Conservation (phyloP, 169 alveolate species). For the Cryptosporidium xiaoi region DNA sequence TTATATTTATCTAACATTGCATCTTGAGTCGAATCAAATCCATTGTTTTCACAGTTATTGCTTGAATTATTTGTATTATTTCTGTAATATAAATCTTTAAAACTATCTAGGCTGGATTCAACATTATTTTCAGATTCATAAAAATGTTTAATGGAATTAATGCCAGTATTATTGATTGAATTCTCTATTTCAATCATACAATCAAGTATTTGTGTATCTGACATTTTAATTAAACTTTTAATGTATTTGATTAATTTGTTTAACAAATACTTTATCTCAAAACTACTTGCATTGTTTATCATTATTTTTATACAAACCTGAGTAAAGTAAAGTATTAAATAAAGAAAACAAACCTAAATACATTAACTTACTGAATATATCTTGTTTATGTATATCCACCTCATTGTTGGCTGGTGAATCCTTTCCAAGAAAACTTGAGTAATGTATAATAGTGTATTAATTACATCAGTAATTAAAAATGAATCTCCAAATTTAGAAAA, state of each 20-base stretch:
- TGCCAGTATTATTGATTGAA: constrained; percentile 21
- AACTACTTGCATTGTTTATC: constrained; percentile 16
- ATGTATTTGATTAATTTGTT: constrained; percentile 20
- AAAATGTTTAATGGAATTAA: not conserved
- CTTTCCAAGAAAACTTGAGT: constrained; percentile 25
- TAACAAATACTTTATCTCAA: constrained; percentile 7
- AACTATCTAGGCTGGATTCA: not conserved
- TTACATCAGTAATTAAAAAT: constrained; percentile 13
- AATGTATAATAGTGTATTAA: constrained; percentile 27
- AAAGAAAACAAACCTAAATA: not conserved
- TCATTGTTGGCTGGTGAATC: constrained; percentile 9
- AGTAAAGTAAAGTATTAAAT: not conserved
- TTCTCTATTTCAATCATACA: constrained; percentile 26
- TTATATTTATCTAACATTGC: not conserved
- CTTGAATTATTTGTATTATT: too few relatives aligned
- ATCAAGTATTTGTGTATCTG: constrained; percentile 44
- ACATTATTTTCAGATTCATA: not conserved
- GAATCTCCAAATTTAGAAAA: constrained; percentile 6
- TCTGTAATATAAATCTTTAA: too few relatives aligned
- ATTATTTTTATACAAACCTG: constrained; percentile 42
- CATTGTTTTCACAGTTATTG: too few relatives aligned
- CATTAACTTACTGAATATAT: constrained; percentile 51
- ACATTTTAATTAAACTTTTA: not conserved
- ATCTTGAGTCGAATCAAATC: too few relatives aligned
- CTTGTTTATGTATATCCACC: constrained; percentile 48